A percentile compares a stretch with the other conserved stretches of the same genome.
phyloP scores from a whole-genome alignment of 805 yeast genomes.

The Yamadazyma sp. region DNA sequence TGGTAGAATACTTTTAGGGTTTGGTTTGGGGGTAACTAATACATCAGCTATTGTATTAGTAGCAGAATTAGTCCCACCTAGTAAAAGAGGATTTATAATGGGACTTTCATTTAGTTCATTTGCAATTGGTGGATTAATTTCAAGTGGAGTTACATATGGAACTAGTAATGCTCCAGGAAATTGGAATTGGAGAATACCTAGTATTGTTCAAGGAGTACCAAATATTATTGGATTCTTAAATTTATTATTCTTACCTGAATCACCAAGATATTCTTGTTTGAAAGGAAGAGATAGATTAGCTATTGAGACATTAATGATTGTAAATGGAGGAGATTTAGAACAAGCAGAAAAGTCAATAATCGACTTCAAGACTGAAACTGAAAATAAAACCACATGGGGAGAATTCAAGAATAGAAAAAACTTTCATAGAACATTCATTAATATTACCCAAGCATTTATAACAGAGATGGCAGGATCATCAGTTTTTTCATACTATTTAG shows the following conservation, averaged over 20 bases:
- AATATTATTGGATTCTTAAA: conserved; percentile 10
- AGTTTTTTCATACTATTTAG: conserved; percentile 14
- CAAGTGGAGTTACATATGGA: conserved; percentile 37
- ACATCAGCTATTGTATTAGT: conserved; percentile 45
- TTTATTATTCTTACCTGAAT: conserved; percentile 18
- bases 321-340: conserved; percentile 3
- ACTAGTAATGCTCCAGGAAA: conserved; percentile 14
- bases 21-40: conserved; percentile 39
- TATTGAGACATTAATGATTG: conserved; percentile 9
- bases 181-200: conserved; percentile 17
- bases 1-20: conserved; percentile 40
- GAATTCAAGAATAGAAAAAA: conserved; percentile 8
- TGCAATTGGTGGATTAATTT: conserved; percentile 49
- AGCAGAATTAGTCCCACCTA: conserved; percentile 48
- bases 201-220: conserved; percentile 12
- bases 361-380: conserved; percentile 3
- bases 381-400: conserved; percentile 8
- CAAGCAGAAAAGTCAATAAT: conserved; percentile 1
- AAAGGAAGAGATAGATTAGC: conserved; percentile 16
- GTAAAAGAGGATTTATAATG: conserved; percentile 34
- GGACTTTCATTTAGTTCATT: conserved; percentile 46
- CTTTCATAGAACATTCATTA: conserved; percentile 7
- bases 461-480: conserved; percentile 17
- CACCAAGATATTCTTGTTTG: conserved; percentile 16
- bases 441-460: conserved; percentile 11